Evolutionary conservation across 2,329 filamentous ascomycete genomes (phyloP).

Genomic region (Emergomyces africanus): DNA sequence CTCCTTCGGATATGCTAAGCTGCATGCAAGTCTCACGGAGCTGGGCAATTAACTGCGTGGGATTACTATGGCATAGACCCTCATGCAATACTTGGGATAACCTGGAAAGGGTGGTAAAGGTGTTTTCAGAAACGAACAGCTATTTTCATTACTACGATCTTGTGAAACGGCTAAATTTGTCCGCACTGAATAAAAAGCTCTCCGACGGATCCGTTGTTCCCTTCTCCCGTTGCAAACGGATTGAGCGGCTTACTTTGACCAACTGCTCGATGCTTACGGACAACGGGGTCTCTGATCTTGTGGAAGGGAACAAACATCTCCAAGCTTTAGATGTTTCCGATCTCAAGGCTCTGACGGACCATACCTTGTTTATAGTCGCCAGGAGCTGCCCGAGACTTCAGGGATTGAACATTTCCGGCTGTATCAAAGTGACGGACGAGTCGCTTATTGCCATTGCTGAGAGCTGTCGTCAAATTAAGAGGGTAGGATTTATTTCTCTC

Average conservation of each 20-base stretch:
- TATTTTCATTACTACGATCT: conserved; percentile 85
- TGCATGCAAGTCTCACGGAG: conserved; percentile 91
- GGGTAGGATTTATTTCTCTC: conserved; percentile 41
- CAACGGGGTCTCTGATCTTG: conserved; percentile 62
- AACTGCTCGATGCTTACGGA: conserved; percentile 81
- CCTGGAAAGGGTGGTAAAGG: conserved; percentile 66
- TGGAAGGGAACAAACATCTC: conserved; percentile 66
- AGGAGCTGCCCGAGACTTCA: conserved; percentile 74
- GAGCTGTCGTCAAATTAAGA: conserved; percentile 74
- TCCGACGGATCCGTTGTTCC: conserved; percentile 83
- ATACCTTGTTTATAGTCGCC: conserved; percentile 64
- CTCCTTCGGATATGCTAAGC: conserved; percentile 62
- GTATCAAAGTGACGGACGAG: conserved; percentile 71
- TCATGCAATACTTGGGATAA: conserved; percentile 79
- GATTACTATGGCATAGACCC: conserved; percentile 87
- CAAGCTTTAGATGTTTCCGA: conserved; percentile 85
- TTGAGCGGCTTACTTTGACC: conserved; percentile 86
- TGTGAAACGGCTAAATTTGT: conserved; percentile 83
- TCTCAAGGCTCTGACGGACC: conserved; percentile 66
- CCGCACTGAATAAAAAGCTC: conserved; percentile 59
- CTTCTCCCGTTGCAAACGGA: conserved; percentile 70
- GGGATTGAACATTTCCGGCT: conserved; percentile 84
- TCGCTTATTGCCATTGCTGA: conserved; percentile 70
- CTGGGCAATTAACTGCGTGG: conserved; percentile 87
- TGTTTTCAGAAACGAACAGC: conserved; percentile 57